Conservation (phyloP, 129 eudicot species). For the Cynara cardunculus region DNA sequence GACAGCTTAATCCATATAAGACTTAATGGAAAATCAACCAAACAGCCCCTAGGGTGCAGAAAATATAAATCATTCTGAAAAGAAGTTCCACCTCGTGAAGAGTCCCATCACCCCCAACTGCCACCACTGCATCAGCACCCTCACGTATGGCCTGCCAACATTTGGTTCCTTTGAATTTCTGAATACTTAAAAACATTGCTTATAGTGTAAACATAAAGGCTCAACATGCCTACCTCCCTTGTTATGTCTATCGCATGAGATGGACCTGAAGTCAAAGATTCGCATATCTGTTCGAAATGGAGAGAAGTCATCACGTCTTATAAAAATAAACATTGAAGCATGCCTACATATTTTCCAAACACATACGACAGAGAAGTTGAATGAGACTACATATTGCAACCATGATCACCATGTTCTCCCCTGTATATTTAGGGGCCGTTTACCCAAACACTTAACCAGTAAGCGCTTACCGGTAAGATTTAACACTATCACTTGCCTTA, state of each 20-base stretch:
- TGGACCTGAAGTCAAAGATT: slow-evolving; percentile 92
- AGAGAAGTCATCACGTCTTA: slow-evolving; percentile 13
- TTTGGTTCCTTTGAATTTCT: slow-evolving; percentile 6
- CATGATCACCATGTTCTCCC: neutral
- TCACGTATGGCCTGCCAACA: slow-evolving; percentile 80
- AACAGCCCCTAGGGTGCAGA: too few species aligned
- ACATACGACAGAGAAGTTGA: neutral
- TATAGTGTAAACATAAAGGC: slow-evolving; percentile 11
- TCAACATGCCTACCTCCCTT: slow-evolving; percentile 67
- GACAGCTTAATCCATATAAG: too few species aligned
- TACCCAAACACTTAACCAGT: too few species aligned
- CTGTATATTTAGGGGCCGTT: neutral
- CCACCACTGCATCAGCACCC: slow-evolving; percentile 97
- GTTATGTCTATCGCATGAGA: slow-evolving; percentile 90
- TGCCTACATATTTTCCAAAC: slow-evolving; percentile 1
- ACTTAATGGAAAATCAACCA: too few species aligned
- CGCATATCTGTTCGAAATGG: slow-evolving; percentile 57
- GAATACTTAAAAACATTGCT: slow-evolving; percentile 10
- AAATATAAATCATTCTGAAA: slow-evolving; percentile 8
- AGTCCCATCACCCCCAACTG: slow-evolving; percentile 99
- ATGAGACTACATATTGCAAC: slow-evolving; percentile 16
- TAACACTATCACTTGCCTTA: too few species aligned
- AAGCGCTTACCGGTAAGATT: too few species aligned
- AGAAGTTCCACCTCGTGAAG: slow-evolving; percentile 74
- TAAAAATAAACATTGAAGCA: slow-evolving; percentile 11